Evolutionary conservation across 2,329 filamentous ascomycete species (phyloP), one percentile per base, ranked within the genome.

Genomic region (Elsinoe perseae): DNA sequence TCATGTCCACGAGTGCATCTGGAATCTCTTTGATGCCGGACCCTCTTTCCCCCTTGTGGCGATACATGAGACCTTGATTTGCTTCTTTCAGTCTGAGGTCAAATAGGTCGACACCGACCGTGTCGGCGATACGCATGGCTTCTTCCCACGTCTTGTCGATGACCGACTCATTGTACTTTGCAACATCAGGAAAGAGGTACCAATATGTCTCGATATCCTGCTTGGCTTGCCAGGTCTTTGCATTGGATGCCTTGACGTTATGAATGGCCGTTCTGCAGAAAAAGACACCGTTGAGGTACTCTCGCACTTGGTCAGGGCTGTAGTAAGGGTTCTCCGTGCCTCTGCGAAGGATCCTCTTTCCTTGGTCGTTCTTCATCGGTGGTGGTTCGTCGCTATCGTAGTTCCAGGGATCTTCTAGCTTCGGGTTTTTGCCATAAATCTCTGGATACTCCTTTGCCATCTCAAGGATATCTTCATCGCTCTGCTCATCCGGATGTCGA

Each of bases 91-190:
- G 4, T 46, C 27, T 36, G 23, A n/a, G 48, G 50, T 64, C 62
- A 44, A 60, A 60, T 8, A 69, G 25, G 50, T 67, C 62, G 62
- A 65, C 65, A 7, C 58, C 61, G 25, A 64, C 42, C 43, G 60
- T 56, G 50, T 69, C 67, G 48, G 63, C 65, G 32, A 68, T 61
- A 20, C 44, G 36, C 61, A 61, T 65, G n/a, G 65, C 66, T 43
- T 64, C 54, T 12, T 32, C 28, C 54, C 59, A 58, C 56, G 67
- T 38, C 12, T 50, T 58, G 10, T 61, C 57, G 8, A 66, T 48
- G 30, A 65, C 36, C 10, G 59, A 57, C 52, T 63, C 63, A 52
- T 63, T 68, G 61, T 61, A 58, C 16, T 64, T 61, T n/a, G 58
- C 44, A 21, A 68, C 61, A 32, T 64, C 60, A 5, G 59, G 58